Evolutionary conservation across 805 yeast species (phyloP).

Genomic region (Yamadazyma nakazawae): DNA sequence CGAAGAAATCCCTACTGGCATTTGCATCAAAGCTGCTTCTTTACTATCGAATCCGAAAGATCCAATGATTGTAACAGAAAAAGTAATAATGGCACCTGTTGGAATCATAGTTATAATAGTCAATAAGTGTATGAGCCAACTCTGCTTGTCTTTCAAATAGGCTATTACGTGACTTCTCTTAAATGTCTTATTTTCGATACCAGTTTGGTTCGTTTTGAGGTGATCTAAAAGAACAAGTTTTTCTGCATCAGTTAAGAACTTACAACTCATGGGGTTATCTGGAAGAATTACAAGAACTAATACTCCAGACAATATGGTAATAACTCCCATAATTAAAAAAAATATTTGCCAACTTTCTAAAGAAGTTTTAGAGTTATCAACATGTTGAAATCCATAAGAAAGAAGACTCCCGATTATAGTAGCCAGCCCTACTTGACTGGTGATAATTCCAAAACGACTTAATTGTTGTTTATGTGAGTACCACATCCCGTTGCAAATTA

Average conservation of each 20-base stretch:
- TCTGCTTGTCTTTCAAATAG: constrained; percentile 42
- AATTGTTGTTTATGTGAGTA: constrained; percentile 53
- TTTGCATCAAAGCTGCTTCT: constrained; percentile 48
- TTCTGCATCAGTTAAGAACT: constrained; percentile 40
- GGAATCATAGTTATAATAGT: constrained; percentile 47
- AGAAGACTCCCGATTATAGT: constrained; percentile 46
- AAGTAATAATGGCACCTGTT: constrained; percentile 52
- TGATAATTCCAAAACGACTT: constrained; percentile 53
- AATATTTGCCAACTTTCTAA: constrained; percentile 56
- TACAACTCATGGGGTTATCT: constrained; percentile 40
- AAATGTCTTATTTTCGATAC: constrained; percentile 47
- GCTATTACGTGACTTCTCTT: constrained; percentile 39
- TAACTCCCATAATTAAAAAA: constrained; percentile 52
- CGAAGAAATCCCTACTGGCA: constrained; percentile 56
- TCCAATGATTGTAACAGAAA: constrained; percentile 50
- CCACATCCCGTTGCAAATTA: constrained; percentile 60
- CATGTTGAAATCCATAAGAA: constrained; percentile 53
- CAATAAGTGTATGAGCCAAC: constrained; percentile 47
- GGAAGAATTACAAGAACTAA: constrained; percentile 45
- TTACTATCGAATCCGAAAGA: constrained; percentile 48
- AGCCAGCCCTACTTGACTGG: constrained; percentile 56
- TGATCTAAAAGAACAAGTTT: constrained; percentile 41
- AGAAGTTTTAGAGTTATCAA: constrained; percentile 33
- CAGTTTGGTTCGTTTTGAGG: constrained; percentile 49
- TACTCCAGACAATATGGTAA: constrained; percentile 51